Evolutionary conservation across 148 eudicot genomes (phyloP), one percentile per base, ranked within the genome.

Genomic region (Tetragonia tetragonoides): DNA sequence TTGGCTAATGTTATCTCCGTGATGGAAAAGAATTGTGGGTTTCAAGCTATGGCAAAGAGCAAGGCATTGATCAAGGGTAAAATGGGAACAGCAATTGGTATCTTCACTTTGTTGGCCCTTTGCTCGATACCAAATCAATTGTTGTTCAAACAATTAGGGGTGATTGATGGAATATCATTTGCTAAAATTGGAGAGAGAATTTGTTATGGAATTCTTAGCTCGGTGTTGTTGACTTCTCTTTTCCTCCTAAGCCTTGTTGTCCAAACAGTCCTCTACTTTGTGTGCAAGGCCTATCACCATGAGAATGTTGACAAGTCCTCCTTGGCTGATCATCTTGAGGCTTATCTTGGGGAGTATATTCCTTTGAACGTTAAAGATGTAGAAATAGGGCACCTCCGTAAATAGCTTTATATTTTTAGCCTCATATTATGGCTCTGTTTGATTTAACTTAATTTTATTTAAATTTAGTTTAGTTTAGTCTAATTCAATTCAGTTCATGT

Each of bases 271-370:
- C 73, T 89, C 10, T 91, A 89, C 70, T 83, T 91, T n/a, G 87
- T 81, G 41, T 91, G 96, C 80, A 91, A 91, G 75, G 85, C 90
- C 0, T 84, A 85, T 68, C 92, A 91, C 67, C 82, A 83, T 46
- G 89, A 87, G 74, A 83, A 39, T 24, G 81, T 89, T 47, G 85
- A 88, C 65, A 87, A 84, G 70, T 68, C 83, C 0, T 37, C 78
- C 6, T 87, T 87, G 72, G 82, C 86, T 0, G 80, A 84, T 49
- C 88, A 83, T 81, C 76, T 86, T 40, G 91, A 79, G 49, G 83
- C 68, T 24, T 86, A 85, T 72, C 74, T 75, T 14, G 89, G 85
- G 1, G 86, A 85, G 11, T 84, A 89, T 38, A 77, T 81, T 49
- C 88, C 90, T 44, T 75, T 90, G 60, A 85, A 69, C 38, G 10